A percentile compares a stretch with the other conserved stretches of the same genome.
phyloP scores from a whole-genome alignment of 75 land plant genomes.

The Pinus tabuliformis region DNA sequence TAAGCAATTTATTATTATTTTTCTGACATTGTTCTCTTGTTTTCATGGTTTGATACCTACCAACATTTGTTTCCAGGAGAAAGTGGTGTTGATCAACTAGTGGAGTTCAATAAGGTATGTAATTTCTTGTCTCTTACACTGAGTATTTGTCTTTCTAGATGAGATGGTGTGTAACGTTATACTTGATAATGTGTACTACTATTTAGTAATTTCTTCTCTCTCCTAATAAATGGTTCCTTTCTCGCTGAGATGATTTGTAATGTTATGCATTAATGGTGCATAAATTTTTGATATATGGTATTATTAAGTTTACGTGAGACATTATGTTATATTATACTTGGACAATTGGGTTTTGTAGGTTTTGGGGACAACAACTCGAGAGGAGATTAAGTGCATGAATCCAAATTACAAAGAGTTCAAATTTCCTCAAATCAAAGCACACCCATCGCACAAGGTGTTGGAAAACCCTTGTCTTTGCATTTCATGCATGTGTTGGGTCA shows the following conservation, averaged over 20 bases:
- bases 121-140: background rate
- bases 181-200: no score
- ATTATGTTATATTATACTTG: background rate
- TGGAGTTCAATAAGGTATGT: constrained; percentile 77
- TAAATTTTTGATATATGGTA: background rate
- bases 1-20: no score
- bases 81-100: constrained; percentile 83
- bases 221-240: no score
- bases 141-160: background rate
- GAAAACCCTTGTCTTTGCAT: no score
- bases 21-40: no score
- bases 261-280: background rate
- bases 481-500: no score
- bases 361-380: constrained; percentile 85
- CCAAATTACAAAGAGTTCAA: constrained; percentile 87
- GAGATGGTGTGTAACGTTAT: background rate
- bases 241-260: no score
- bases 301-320: background rate
- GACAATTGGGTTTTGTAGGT: constrained; percentile 34
- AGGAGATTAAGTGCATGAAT: constrained; percentile 92
- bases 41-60: background rate
- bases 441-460: constrained; percentile 88
- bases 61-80: constrained; percentile 90
- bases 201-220: no score
- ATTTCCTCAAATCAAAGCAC: constrained; percentile 90